A percentile compares a stretch with the other conserved stretches of the same genome.
Conservation (phyloP, 441 rosid species). For the Kokia cookei region DNA sequence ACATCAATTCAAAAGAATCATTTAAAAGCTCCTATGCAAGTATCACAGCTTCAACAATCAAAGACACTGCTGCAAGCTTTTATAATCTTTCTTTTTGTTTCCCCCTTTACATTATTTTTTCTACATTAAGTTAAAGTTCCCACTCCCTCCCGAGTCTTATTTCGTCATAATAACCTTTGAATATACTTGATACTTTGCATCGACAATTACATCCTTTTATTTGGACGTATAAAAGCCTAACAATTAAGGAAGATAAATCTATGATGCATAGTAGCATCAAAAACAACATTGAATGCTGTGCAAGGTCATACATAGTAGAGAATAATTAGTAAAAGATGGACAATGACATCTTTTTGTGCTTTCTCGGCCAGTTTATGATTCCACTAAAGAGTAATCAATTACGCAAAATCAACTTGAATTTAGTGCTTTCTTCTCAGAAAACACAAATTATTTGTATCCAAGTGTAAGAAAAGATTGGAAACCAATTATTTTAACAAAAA, state of each 20-base stretch:
- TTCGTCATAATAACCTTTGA: not conserved
- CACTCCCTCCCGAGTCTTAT: not conserved
- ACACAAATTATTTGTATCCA: not conserved
- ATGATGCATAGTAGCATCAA: not conserved
- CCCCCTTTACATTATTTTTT: not conserved
- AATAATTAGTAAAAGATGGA: conserved; percentile 5
- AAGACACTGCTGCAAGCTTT: not conserved
- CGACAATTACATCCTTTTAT: not conserved
- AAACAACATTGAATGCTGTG: not conserved
- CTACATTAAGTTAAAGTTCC: not conserved
- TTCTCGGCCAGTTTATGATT: not conserved
- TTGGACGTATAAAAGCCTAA: not conserved
- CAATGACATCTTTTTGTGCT: not conserved
- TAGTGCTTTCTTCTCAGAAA: conserved; percentile 4
- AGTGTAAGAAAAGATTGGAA: conserved; percentile 2
- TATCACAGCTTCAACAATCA: conserved; percentile 4
- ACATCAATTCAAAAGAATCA: not conserved
- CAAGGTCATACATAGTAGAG: not conserved
- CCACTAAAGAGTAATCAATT: conserved; percentile 2
- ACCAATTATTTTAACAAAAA: not conserved
- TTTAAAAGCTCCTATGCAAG: not conserved
- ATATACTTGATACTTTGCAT: not conserved
- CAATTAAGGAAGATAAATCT: not conserved
- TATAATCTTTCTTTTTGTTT: not conserved
- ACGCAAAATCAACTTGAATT: conserved; percentile 4